Percentiles rank a stretch among this genome's conserved stretches.
phyloP scores from a whole-genome alignment of 768 basidiomycete species.

The Naganishia kalamii region DNA sequence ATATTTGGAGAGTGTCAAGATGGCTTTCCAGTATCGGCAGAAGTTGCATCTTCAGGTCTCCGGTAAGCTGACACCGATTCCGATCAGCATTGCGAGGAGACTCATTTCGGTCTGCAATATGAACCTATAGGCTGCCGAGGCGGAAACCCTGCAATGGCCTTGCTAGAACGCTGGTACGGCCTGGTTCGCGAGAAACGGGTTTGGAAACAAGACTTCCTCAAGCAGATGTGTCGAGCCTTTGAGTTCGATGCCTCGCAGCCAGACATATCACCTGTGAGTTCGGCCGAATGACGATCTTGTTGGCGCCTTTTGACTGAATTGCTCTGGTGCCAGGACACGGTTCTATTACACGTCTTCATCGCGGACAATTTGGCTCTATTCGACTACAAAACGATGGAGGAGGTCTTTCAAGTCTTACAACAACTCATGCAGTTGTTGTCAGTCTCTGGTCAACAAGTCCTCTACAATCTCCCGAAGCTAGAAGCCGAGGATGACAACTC shows the following conservation, averaged over 20 bases:
- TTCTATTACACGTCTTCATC: slow-evolving; percentile 84
- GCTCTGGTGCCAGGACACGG: slow-evolving; percentile 58
- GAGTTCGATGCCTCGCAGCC: slow-evolving; percentile 59
- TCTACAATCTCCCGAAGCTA: slow-evolving; percentile 65
- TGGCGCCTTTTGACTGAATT: background rate
- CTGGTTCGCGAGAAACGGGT: slow-evolving; percentile 85
- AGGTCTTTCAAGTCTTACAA: slow-evolving; percentile 77
- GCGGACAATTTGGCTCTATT: slow-evolving; percentile 87
- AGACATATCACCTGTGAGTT: slow-evolving; percentile 22
- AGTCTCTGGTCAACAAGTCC: slow-evolving; percentile 71
- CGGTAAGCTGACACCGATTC: background rate
- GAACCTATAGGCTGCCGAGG: slow-evolving; percentile 57
- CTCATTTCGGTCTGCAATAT: background rate
- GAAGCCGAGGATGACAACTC: slow-evolving; percentile 9
- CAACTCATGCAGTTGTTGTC: slow-evolving; percentile 65
- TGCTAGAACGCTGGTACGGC: slow-evolving; percentile 83
- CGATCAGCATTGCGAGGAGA: background rate
- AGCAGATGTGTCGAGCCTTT: slow-evolving; percentile 72
- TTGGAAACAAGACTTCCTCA: slow-evolving; percentile 78
- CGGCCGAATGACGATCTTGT: background rate
- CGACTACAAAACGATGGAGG: slow-evolving; percentile 93
- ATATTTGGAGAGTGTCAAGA: slow-evolving; percentile 69
- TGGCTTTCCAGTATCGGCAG: slow-evolving; percentile 77
- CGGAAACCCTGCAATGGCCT: slow-evolving; percentile 61
- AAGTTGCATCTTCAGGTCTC: slow-evolving; percentile 38